phyloP scores from a whole-genome alignment of 148 eudicot species.

The Rhododendron vialii region DNA sequence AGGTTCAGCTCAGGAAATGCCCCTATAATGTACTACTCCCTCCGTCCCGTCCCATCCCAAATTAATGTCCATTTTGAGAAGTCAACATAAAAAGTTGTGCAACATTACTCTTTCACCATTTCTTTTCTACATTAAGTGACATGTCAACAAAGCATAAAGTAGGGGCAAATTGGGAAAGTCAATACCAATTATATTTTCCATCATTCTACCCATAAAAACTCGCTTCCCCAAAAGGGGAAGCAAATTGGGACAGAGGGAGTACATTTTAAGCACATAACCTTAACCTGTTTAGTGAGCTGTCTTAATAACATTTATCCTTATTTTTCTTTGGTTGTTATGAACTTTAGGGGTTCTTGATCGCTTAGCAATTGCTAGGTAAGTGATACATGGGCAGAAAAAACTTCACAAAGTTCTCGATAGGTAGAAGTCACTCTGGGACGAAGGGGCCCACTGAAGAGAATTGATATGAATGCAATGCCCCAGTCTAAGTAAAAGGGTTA shows the following conservation, averaged over 20 bases:
- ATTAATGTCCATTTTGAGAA: too few species aligned
- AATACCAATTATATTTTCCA: too few species aligned
- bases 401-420: not conserved
- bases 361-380: not conserved
- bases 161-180: too few species aligned
- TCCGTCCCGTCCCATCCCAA: too few species aligned
- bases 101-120: too few species aligned
- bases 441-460: too few species aligned
- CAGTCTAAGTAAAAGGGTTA: not conserved
- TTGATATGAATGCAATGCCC: not conserved
- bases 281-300: not conserved
- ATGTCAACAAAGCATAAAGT: too few species aligned
- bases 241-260: too few species aligned
- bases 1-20: not conserved
- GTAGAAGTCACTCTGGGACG: not conserved
- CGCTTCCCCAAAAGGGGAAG: too few species aligned
- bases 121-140: too few species aligned
- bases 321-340: not conserved
- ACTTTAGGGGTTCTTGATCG: not conserved
- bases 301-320: not conserved
- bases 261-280: not conserved
- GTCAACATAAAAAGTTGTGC: too few species aligned
- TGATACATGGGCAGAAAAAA: not conserved
- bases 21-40: not conserved
- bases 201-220: too few species aligned